These are phyloP conservation scores for Entophlyctis luteolus DNA, from an alignment of 192 early-diverging fungal species.

Conservation along the genomic window DNA sequence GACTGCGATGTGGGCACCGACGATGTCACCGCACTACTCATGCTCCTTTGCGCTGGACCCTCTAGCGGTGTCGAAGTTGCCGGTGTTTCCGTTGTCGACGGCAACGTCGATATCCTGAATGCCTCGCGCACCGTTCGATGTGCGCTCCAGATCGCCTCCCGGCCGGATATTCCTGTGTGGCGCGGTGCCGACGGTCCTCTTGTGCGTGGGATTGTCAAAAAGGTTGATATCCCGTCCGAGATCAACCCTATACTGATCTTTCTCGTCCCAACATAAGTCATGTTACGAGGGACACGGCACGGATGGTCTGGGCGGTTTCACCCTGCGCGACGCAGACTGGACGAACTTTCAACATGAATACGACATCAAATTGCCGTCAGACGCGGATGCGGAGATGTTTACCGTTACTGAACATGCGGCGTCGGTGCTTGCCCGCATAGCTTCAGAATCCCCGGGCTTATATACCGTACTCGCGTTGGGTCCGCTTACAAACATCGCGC, in stretches of 20 bases:
- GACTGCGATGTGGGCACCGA: conserved; percentile 47
- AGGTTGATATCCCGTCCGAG: neutral
- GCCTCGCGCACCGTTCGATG: conserved; percentile 24
- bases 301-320: conserved; percentile 36
- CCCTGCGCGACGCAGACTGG: too few relatives aligned
- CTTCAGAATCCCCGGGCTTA: conserved; percentile 29
- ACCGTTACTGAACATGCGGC: conserved; percentile 35
- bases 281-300: conserved; percentile 35
- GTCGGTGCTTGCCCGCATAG: conserved; percentile 34
- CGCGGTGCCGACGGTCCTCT: conserved; percentile 37
- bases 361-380: too few relatives aligned
- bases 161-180: conserved; percentile 30
- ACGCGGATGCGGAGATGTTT: too few relatives aligned
- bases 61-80: neutral
- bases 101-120: conserved; percentile 32
- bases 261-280: neutral
- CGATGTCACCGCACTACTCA: conserved; percentile 38
- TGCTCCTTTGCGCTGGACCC: conserved; percentile 24
- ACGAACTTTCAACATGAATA: too few relatives aligned
- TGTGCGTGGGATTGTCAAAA: conserved; percentile 28
- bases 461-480: conserved; percentile 40
- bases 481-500: conserved; percentile 49
- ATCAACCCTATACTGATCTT: neutral
- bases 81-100: conserved; percentile 44
- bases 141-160: conserved; percentile 10